phyloP scores from a whole-genome alignment of 306 rosid species.

The Gillenia trifoliata region DNA sequence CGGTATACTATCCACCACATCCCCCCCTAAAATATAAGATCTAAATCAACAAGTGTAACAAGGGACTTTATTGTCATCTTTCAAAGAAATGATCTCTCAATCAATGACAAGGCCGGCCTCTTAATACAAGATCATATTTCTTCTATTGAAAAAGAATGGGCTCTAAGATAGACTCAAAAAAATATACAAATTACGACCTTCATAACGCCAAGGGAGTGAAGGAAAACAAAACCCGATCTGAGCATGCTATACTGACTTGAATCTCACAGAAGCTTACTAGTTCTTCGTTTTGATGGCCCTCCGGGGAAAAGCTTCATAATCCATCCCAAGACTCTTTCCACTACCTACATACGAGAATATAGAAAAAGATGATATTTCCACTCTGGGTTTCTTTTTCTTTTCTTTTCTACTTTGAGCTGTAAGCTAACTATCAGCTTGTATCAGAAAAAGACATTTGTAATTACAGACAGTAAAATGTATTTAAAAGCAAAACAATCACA shows the following conservation, averaged over 20 bases:
- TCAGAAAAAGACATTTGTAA: background rate
- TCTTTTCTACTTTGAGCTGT: no score
- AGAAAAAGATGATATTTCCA: background rate
- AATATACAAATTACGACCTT: conserved; percentile 61
- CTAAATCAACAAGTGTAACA: conserved; percentile 19
- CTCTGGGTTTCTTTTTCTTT: background rate
- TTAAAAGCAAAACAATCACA: background rate
- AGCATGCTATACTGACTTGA: conserved; percentile 24
- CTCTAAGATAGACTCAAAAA: conserved; percentile 43
- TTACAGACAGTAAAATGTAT: background rate
- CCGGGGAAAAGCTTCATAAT: conserved; percentile 96
- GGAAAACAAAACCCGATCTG: conserved; percentile 28
- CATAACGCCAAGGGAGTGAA: conserved; percentile 22
- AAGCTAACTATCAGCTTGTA: conserved; percentile 1
- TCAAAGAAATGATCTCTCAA: conserved; percentile 40
- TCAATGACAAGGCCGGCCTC: conserved; percentile 43
- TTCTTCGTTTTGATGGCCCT: conserved; percentile 86
- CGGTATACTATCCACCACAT: conserved; percentile 33
- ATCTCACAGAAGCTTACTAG: conserved; percentile 79
- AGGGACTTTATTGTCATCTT: conserved; percentile 34
- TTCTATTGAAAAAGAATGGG: conserved; percentile 38
- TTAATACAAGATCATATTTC: conserved; percentile 24
- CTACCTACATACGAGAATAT: conserved; percentile 51
- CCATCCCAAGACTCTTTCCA: conserved; percentile 98
- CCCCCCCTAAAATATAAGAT: conserved; percentile 27